Base-by-base conservation (phyloP, 345 rosid genomes). In the Boechera stricta region DNA sequence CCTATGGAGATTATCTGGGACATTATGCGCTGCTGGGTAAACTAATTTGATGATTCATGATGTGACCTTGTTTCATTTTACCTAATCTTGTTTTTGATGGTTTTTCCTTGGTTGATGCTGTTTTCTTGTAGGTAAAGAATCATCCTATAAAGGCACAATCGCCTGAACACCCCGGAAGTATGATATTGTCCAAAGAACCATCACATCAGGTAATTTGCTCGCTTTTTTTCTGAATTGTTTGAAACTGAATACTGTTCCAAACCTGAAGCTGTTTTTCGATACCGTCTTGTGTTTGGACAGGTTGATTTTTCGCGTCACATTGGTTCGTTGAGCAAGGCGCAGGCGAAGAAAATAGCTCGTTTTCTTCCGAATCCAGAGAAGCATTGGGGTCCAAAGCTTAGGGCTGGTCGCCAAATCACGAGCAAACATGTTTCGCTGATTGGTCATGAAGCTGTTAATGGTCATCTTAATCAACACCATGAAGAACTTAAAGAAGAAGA, bases 1-100 rank as follows among this genome's bases (percentile, higher is more conserved):
- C 97, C 99, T 26, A 94, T 94, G 99, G 89, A 87, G 29, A 86
- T 92, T 79, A 88, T 94, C 65, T 94, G 98, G 98, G 97, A 94
- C 84, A 92, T 92, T 58, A 92, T 94, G 98, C 93, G 97, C 49
- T 87, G 92, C 85, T 94, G 98, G 98, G 98, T 94, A 88, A 64
- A 83, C 88, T 31, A 84, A 85, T 26, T 76, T 87, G 28, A 90
- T 84, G 82, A 90, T 86, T 81, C 88, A 89, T 12, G 74, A 82
- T 77, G 85, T 87, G 64, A 84, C 81, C 60, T 85, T 84, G 75
- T n/a, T 80, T 74, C 87, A 85, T 84, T 89, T 86, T 32, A 57
- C 90, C 90, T 6, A 86, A 85, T 72, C 90, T 92, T n/a, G 89
- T 15, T 13, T 64, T 52, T 42, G 7, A 61, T 26, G 33, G 38